These are phyloP conservation scores for Amanita rimosa DNA, from an alignment of 768 basidiomycete species.

Conservation along the genomic window DNA sequence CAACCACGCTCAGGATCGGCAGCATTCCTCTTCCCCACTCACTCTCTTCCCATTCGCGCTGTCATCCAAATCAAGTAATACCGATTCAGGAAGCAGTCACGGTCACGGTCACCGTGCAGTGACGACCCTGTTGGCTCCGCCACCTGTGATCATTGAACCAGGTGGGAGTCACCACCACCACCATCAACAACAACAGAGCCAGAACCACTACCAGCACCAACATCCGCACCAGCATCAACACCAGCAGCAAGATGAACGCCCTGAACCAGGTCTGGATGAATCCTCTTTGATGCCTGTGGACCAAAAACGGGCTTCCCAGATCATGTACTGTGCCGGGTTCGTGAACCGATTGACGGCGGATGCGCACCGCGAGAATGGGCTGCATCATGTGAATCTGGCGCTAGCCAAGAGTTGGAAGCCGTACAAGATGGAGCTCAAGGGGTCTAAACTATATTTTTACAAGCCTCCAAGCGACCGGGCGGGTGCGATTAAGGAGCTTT, in stretches of 20 bases:
- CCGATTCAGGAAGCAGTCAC: not conserved
- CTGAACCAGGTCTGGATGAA: constrained; percentile 8
- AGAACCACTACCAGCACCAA: not conserved
- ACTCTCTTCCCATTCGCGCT: constrained; percentile 1
- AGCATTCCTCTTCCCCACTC: not conserved
- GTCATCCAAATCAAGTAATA: not conserved
- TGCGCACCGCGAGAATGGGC: not conserved
- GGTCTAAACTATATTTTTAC: constrained; percentile 78
- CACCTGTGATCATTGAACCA: constrained; percentile 38
- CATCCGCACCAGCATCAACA: not conserved
- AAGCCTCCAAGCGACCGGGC: constrained; percentile 68
- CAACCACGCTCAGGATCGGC: not conserved
- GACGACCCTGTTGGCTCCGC: constrained; percentile 24
- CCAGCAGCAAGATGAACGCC: constrained; percentile 12
- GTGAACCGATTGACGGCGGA: constrained; percentile 55
- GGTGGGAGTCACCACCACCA: not conserved
- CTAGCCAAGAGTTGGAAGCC: constrained; percentile 76
- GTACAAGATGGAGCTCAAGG: constrained; percentile 75
- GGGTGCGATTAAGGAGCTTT: constrained; percentile 59
- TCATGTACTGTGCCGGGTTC: constrained; percentile 65
- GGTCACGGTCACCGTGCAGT: not conserved
- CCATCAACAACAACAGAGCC: not conserved
- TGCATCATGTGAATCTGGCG: constrained; percentile 18
- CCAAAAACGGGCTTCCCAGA: constrained; percentile 61
- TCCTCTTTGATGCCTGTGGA: constrained; percentile 20